Evolutionary conservation across 129 eudicot genomes (phyloP), one percentile per base, ranked within the genome.

Genomic region (Erigeron canadensis): DNA sequence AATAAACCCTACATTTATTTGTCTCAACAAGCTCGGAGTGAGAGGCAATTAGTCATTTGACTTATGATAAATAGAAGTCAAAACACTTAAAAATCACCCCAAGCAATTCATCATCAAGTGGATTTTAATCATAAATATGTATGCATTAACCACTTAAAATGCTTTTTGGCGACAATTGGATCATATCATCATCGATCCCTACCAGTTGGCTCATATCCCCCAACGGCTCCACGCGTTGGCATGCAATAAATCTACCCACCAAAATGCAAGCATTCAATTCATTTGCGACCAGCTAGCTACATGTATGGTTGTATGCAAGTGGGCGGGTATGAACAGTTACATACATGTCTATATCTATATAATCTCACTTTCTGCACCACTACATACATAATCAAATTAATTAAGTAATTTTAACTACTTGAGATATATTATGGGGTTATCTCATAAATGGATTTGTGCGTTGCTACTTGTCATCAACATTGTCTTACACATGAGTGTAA

Each of bases 361-460:
- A 58, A 28, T 48, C 42, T 1, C 55, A 53, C 39, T 23, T 65
- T 44, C 47, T 42, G 42, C 18, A n/a, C 42, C 8, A 42, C 7
- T 66, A 8, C n/a, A 55, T 46, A 68, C 51, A 43, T 48, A 69
- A 39, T 51, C 3, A 13, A 50, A n/a, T n/a, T n/a, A n/a, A n/a
- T n/a, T n/a, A 62, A 57, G 41, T 47, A 73, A 47, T 19, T 73
- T 38, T 6, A 28, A 16, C 58, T 55, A 16, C 58, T 55, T 54
- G 42, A 58, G 68, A 56, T 42, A 61, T 38, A 57, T 70, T 12
- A 80, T 83, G 82, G 76, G 58, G 58, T 42, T 68, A 47, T 71
- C 79, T 75, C 68, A 57, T 2, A 50, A 55, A 76, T 79, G 86
- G 84, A 19, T 71, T 28, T 79, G 75, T 62, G 65, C 51, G 53